Conservation (phyloP, 441 rosid genomes). For the Populus hybrid region DNA sequence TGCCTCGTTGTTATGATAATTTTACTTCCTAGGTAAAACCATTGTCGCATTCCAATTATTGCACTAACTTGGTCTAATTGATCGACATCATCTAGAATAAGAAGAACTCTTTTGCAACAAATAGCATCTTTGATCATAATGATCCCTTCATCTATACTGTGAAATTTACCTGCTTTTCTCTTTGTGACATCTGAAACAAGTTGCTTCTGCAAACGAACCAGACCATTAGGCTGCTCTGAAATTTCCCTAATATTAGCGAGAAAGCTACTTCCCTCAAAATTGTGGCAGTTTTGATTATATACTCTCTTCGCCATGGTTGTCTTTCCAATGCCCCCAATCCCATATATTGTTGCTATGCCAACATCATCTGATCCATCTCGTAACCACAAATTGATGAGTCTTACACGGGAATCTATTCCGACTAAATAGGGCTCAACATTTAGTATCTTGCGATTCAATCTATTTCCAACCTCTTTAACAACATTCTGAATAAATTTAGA, state of each 20-base stretch:
- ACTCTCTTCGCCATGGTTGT: constrained; percentile 24
- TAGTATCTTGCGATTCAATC: neutral
- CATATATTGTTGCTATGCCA: constrained; percentile 17
- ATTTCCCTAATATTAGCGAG: constrained; percentile 24
- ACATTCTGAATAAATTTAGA: constrained; percentile 19
- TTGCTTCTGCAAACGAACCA: constrained; percentile 22
- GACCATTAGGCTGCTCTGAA: constrained; percentile 11
- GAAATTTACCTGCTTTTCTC: constrained; percentile 4
- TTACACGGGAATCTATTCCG: constrained; percentile 19
- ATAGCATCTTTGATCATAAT: constrained; percentile 1
- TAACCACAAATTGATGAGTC: constrained; percentile 19
- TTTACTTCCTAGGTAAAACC: constrained; percentile 19
- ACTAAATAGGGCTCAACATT: constrained; percentile 17
- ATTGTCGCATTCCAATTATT: constrained; percentile 13
- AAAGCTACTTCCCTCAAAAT: constrained; percentile 23
- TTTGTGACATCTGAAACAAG: constrained; percentile 14
- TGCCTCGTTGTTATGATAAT: constrained; percentile 27
- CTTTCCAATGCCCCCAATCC: constrained; percentile 31
- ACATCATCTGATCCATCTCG: constrained; percentile 5
- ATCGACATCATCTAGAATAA: constrained; percentile 33
- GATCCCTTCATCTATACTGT: constrained; percentile 16
- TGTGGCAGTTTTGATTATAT: constrained; percentile 15
- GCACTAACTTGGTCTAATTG: constrained; percentile 10
- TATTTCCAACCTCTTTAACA: constrained; percentile 13
- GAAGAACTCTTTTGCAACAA: constrained; percentile 16